These are phyloP conservation scores for Russula foetens DNA, from an alignment of 768 basidiomycete genomes.

Conservation along the genomic window DNA sequence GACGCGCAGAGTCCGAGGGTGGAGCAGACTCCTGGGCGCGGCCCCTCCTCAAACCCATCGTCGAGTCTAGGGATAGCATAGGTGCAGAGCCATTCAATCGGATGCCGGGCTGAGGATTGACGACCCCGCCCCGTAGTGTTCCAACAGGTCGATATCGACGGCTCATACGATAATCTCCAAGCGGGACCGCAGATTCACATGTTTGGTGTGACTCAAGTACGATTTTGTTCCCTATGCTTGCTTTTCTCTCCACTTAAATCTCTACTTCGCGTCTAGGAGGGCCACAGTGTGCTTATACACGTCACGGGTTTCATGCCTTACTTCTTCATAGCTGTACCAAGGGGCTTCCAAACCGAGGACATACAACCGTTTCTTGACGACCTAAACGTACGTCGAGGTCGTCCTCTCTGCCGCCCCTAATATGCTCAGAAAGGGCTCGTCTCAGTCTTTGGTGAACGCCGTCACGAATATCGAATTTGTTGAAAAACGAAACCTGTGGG, in stretches of 20 bases:
- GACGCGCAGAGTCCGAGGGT: slow-evolving; percentile 54
- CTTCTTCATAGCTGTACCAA: slow-evolving; percentile 84
- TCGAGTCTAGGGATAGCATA: slow-evolving; percentile 58
- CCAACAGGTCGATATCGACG: slow-evolving; percentile 93
- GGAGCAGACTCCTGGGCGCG: slow-evolving; percentile 71
- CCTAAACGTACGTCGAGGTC: slow-evolving; percentile 56
- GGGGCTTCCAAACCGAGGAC: slow-evolving; percentile 70
- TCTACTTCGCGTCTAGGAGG: slow-evolving; percentile 39
- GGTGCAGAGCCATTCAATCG: slow-evolving; percentile 35
- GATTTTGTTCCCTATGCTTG: neutral
- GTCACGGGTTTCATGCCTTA: slow-evolving; percentile 84
- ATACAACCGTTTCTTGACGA: slow-evolving; percentile 52
- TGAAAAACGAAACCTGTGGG: slow-evolving; percentile 72
- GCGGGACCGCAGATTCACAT: slow-evolving; percentile 50
- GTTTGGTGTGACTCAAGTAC: slow-evolving; percentile 87
- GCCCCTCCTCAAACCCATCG: slow-evolving; percentile 45
- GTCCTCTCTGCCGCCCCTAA: neutral
- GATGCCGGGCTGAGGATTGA: neutral
- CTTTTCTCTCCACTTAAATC: neutral
- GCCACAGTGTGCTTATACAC: slow-evolving; percentile 83
- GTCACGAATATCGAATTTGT: slow-evolving; percentile 52
- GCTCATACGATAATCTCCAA: slow-evolving; percentile 38
- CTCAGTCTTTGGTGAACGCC: slow-evolving; percentile 20
- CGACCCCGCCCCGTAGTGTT: slow-evolving; percentile 48
- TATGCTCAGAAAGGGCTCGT: neutral